Evolutionary conservation across 148 eudicot genomes (phyloP).

Genomic region (Vaccinium darrowii): DNA sequence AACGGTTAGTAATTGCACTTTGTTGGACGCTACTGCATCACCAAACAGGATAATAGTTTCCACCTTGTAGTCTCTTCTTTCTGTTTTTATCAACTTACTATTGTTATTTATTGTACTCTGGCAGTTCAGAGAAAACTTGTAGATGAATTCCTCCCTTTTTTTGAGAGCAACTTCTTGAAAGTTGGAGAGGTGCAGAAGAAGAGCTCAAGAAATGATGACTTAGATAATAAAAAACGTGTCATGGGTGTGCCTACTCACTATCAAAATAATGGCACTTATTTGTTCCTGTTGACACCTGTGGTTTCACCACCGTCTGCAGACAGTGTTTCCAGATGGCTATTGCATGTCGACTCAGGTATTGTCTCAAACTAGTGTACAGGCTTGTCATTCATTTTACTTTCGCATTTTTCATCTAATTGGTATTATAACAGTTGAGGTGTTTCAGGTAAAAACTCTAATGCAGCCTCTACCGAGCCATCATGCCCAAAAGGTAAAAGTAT

Average conservation of each 20-base stretch:
- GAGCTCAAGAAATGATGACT: conserved; percentile 25
- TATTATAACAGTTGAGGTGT: neutral
- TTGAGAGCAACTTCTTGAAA: conserved; percentile 29
- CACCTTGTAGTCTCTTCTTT: neutral
- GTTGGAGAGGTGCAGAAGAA: conserved; percentile 20
- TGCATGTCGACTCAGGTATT: conserved; percentile 41
- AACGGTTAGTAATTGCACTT: neutral
- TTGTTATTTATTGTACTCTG: conserved; percentile 11
- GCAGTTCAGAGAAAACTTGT: conserved; percentile 38
- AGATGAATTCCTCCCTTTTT: conserved; percentile 48
- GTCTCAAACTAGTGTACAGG: neutral
- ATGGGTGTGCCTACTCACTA: conserved; percentile 56
- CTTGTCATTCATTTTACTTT: conserved; percentile 4
- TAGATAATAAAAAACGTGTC: conserved; percentile 19
- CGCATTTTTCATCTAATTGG: neutral
- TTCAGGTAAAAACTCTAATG: conserved; percentile 7
- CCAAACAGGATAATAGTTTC: neutral
- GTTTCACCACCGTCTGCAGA: conserved; percentile 64
- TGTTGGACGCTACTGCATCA: neutral
- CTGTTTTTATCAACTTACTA: neutral
- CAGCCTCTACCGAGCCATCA: conserved; percentile 14
- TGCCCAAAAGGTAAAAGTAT: conserved; percentile 23
- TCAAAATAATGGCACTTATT: conserved; percentile 64
- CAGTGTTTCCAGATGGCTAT: conserved; percentile 65
- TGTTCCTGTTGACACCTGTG: conserved; percentile 75